Evolutionary conservation across 1,139 yeast species (phyloP), one percentile per base, ranked within the genome.

Genomic region (Saccharomyces hybrid): DNA sequence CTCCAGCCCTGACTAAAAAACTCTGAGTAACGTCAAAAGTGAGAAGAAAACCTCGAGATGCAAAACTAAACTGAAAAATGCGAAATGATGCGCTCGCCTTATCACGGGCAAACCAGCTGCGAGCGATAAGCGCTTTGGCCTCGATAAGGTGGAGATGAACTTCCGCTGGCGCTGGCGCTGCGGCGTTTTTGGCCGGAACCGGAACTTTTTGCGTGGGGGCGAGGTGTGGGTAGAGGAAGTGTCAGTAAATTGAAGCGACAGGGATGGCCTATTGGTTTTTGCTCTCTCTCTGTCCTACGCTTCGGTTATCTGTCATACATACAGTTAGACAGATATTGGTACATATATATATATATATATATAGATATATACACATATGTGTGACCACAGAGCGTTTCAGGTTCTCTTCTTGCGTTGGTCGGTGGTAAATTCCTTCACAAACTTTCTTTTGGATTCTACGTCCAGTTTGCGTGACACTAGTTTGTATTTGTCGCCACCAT

Each of bases 1-100:
- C 84, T 88, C 51, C 86, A 76, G 13, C 86, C 80, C 67, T 87
- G 79, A 66, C 85, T 79, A 66, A 89, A 82, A 38, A 16, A 23
- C 42, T 38, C 42, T 20, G 4, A 3, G 4, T 5, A 38, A 13
- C 44, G 44, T 38, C 8, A 6, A 38, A 8, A 38, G 44, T 13
- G 44, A 38, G 44, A 6, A 2, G 20, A 38, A 38, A 20, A 20
- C 44, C 44, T 38, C 44, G 44, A 38, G 44, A 38, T 38, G 44
- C 5, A 5, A 38, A 38, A 16, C 11, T 20, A 20, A 20, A 20
- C 23, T 20, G 23, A 20, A 20, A 20, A 20, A 20, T 20, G 23
- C 11, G 8, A 38, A 38, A 38, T 38, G 5, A 38, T n/a, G 8
- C 44, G 44, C 44, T 13, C 44, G 25, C 44, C 44, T 38, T 38